Percentiles rank a stretch among this genome's conserved stretches.
Conservation (phyloP, 208 protist species). For the Wallacemonas sp. region DNA sequence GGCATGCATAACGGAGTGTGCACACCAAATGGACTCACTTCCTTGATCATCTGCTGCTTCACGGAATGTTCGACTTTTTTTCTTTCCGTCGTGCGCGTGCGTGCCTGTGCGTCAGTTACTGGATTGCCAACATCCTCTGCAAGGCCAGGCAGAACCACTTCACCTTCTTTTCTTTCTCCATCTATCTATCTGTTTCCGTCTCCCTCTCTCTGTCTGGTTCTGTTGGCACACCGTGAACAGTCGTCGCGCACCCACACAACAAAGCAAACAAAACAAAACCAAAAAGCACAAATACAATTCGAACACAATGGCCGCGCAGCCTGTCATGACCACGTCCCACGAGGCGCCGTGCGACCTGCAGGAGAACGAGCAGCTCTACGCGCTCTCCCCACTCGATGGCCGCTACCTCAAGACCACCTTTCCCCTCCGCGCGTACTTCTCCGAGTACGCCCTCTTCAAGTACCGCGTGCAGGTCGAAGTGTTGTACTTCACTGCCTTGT, state of each 20-base stretch:
- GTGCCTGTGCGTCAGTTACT: not conserved
- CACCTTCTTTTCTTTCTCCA: not conserved
- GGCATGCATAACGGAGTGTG: too few relatives aligned
- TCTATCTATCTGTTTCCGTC: not conserved
- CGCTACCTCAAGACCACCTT: constrained; percentile 83
- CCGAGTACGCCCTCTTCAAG: constrained; percentile 91
- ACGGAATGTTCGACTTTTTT: not conserved
- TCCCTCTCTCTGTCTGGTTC: not conserved
- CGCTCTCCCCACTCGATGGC: constrained; percentile 94
- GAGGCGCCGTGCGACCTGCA: constrained; percentile 15
- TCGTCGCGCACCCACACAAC: too few relatives aligned
- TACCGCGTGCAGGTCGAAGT: constrained; percentile 94
- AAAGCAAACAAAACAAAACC: not conserved
- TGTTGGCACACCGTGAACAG: too few relatives aligned
- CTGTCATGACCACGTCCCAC: constrained; percentile 26
- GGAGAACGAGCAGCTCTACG: constrained; percentile 64
- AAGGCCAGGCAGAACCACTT: not conserved
- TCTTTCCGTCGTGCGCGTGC: not conserved
- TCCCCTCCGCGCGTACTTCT: constrained; percentile 88
- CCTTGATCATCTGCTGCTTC: not conserved
- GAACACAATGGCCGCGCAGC: not conserved
- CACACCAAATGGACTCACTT: too few relatives aligned
- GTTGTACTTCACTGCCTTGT: constrained; percentile 87
- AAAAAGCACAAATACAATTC: constrained; percentile 1
- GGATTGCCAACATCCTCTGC: not conserved